A percentile compares a stretch with the other conserved stretches of the same genome.
phyloP scores from a whole-genome alignment of 371 early-diverging fungal genomes.

The Haplosporangium sp. region DNA sequence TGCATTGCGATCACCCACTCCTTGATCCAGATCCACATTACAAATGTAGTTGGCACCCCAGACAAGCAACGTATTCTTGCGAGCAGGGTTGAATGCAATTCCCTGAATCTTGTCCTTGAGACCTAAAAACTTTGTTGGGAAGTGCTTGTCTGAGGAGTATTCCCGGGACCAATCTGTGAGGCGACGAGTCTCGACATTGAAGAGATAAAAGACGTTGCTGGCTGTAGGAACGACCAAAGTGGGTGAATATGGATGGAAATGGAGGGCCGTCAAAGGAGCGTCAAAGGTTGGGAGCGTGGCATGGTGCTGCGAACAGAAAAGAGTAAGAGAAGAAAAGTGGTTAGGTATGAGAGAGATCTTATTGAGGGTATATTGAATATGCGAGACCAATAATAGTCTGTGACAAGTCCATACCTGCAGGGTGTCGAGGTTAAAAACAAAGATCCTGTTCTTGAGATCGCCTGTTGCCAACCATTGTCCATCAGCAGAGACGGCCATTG shows the following conservation, averaged over 20 bases:
- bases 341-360: not conserved
- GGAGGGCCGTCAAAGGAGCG: slow-evolving; percentile 76
- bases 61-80: slow-evolving; percentile 69
- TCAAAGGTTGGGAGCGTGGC: slow-evolving; percentile 75
- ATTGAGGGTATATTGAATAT: not conserved
- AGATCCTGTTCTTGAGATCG: slow-evolving; percentile 78
- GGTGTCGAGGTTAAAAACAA: slow-evolving; percentile 82
- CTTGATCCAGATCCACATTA: slow-evolving; percentile 73
- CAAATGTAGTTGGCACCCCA: slow-evolving; percentile 82
- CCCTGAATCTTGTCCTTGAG: slow-evolving; percentile 80
- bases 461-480: slow-evolving; percentile 86
- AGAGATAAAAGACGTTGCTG: slow-evolving; percentile 81
- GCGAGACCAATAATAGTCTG: not conserved
- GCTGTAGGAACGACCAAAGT: slow-evolving; percentile 74
- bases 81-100: slow-evolving; percentile 74
- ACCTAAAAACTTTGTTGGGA: slow-evolving; percentile 70
- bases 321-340: slow-evolving; percentile 5
- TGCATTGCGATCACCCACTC: slow-evolving; percentile 57
- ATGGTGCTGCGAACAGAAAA: slow-evolving; percentile 60
- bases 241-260: slow-evolving; percentile 76
- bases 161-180: slow-evolving; percentile 85
- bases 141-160: slow-evolving; percentile 65
- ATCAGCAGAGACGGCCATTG: slow-evolving; percentile 80
- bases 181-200: slow-evolving; percentile 75
- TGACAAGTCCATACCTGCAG: slow-evolving; percentile 63